Conservation (phyloP, 2,329 filamentous ascomycete species). For the Macrophomina tecta region DNA sequence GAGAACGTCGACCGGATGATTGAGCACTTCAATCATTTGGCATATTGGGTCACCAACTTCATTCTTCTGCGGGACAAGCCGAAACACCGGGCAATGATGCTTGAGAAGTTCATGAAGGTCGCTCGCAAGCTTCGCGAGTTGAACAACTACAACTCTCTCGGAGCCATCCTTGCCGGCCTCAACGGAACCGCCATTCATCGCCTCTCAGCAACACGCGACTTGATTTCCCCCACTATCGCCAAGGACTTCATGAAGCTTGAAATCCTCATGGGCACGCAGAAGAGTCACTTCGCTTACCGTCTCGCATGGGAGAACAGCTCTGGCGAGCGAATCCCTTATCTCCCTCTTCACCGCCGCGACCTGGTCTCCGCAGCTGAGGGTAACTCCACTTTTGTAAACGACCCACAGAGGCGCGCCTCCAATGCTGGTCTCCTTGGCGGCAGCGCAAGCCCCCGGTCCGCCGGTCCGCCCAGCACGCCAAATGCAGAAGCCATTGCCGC, state of each 20-base stretch:
- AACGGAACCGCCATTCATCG: conserved; percentile 87
- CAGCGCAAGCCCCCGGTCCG: conserved; percentile 32
- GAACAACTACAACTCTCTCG: conserved; percentile 96
- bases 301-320: conserved; percentile 96
- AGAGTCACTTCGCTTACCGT: conserved; percentile 94
- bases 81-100: conserved; percentile 87
- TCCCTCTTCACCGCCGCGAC: conserved; percentile 87
- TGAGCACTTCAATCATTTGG: conserved; percentile 72
- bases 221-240: conserved; percentile 73
- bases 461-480: conserved; percentile 32
- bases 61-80: conserved; percentile 87
- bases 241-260: conserved; percentile 88
- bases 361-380: conserved; percentile 91
- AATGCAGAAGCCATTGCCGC: conserved; percentile 13
- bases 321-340: conserved; percentile 87
- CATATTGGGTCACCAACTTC: conserved; percentile 61
- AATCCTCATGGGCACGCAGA: conserved; percentile 90
- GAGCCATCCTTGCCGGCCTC: conserved; percentile 91
- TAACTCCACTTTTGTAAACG: conserved; percentile 83
- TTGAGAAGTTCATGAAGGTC: conserved; percentile 96
- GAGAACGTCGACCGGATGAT: conserved; percentile 95
- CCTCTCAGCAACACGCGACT: conserved; percentile 76
- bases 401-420: conserved; percentile 33
- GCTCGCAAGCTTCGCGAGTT: conserved; percentile 82
- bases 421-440: conserved; percentile 7